These are phyloP conservation scores for Trametes villosa DNA, from an alignment of 768 basidiomycete genomes.

Conservation along the genomic window DNA sequence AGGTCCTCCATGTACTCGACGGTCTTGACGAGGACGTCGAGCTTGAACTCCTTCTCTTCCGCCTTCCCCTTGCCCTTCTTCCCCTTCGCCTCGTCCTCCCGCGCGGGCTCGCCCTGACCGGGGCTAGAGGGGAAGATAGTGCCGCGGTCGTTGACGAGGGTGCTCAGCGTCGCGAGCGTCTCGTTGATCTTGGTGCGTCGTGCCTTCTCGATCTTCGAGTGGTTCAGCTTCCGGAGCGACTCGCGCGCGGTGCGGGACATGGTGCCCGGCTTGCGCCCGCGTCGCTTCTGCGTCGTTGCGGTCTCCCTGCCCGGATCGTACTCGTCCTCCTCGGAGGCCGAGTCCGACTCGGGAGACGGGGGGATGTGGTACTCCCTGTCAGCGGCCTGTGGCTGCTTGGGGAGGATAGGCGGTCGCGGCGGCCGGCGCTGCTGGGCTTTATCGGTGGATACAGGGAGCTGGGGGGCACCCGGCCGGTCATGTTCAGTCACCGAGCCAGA, in stretches of 20 bases:
- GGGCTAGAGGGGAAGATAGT: constrained; percentile 26
- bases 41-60: constrained; percentile 88
- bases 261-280: constrained; percentile 72
- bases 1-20: constrained; percentile 80
- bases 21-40: constrained; percentile 86
- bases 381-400: constrained; percentile 22
- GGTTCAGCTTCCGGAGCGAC: constrained; percentile 88
- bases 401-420: constrained; percentile 28
- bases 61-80: constrained; percentile 69
- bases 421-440: constrained; percentile 9
- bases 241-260: constrained; percentile 81
- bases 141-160: constrained; percentile 61
- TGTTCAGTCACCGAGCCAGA: constrained; percentile 21
- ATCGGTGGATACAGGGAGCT: constrained; percentile 6
- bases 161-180: constrained; percentile 75
- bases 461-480: constrained; percentile 6
- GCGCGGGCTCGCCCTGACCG: constrained; percentile 36
- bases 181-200: constrained; percentile 96
- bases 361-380: constrained; percentile 19
- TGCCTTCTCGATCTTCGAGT: constrained; percentile 93
- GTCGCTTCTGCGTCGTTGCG: constrained; percentile 54
- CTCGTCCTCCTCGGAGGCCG: constrained; percentile 35
- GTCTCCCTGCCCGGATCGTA: constrained; percentile 31
- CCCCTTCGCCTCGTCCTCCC: constrained; percentile 46
- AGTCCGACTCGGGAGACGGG: constrained; percentile 30